Evolutionary conservation across 768 basidiomycete species (phyloP), one percentile per base, ranked within the genome.

Genomic region (Exidia glandulosa): DNA sequence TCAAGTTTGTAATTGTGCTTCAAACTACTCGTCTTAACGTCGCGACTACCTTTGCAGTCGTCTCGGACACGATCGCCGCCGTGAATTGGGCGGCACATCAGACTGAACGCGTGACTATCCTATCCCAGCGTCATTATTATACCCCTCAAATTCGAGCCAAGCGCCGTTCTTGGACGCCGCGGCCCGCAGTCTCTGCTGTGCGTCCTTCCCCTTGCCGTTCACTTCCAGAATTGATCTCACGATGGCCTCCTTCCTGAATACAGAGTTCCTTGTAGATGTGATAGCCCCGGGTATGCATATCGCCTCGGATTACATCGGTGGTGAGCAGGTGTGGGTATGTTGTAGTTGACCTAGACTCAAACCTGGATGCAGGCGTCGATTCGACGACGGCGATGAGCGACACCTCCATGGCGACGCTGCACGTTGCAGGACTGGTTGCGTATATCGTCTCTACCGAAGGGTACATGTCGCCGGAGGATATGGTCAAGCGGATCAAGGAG

Each of bases 201-300:
- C n/a, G n/a, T n/a, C n/a, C n/a, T n/a, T n/a, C 61, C 30, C 12
- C 14, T 16, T n/a, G n/a, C n/a, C n/a, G n/a, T n/a, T n/a, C n/a
- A n/a, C n/a, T n/a, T n/a, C n/a, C n/a, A n/a, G n/a, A n/a, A 62
- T 62, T 45, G 30, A 16, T 23, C 52, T 62, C 54, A 33, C 31
- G 6, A 52, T 37, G 9, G 61, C 63, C 2, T 62, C 63, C 2
- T 63, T 63, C 63, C 59, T 58, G 37, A 63, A 63, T 54, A 59
- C 36, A 41, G 60, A 61, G 23, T 29, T 57, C 3, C 30, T 25
- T 57, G 61, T 63, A 19, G 57, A 58, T 48, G 33, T 63, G 36
- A 62, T 58, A 16, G 63, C 58, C 16, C 63, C 63, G 14, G 63
- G 63, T 4, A 58, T 59, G 9, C 50, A 62, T 10, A 59, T 63